A percentile compares a stretch with the other conserved stretches of the same genome.
phyloP scores from a whole-genome alignment of 2,329 filamentous ascomycete species.

The Rhexocercosporidium sp. region DNA sequence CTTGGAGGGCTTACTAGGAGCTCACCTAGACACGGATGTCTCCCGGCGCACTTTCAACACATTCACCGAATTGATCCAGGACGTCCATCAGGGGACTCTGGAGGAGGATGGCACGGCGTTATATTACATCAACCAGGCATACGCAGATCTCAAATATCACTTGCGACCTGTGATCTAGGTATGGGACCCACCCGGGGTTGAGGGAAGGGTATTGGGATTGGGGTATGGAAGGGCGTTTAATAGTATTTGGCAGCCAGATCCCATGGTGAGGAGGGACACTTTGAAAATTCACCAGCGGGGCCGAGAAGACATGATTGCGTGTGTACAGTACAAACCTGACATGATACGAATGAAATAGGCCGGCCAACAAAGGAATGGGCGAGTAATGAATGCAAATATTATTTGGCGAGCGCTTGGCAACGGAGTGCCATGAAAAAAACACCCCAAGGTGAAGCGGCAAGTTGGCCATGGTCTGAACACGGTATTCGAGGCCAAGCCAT shows the following conservation, averaged over 20 bases:
- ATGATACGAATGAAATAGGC: not conserved
- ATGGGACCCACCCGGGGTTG: not conserved
- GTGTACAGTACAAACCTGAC: not conserved
- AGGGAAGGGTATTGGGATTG: not conserved
- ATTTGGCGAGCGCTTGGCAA: not conserved
- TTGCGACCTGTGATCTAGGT: slow-evolving; percentile 54
- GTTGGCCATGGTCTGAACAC: no score
- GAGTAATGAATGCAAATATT: not conserved
- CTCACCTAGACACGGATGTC: slow-evolving; percentile 20
- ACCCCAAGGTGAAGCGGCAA: no score
- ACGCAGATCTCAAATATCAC: slow-evolving; percentile 59
- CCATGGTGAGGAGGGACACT: no score
- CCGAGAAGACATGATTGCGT: not conserved
- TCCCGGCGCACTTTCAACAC: slow-evolving; percentile 33
- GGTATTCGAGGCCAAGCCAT: no score
- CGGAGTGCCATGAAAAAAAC: no score
- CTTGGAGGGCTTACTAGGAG: slow-evolving; percentile 50
- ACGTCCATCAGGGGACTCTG: slow-evolving; percentile 53
- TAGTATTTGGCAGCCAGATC: not conserved
- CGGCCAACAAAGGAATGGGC: not conserved
- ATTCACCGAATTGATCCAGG: slow-evolving; percentile 56
- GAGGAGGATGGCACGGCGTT: slow-evolving; percentile 34
- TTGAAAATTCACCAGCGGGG: no score
- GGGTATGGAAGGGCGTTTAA: not conserved
- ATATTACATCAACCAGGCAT: slow-evolving; percentile 55